Conservation (phyloP, 805 yeast species). For the Candida golubevii region DNA sequence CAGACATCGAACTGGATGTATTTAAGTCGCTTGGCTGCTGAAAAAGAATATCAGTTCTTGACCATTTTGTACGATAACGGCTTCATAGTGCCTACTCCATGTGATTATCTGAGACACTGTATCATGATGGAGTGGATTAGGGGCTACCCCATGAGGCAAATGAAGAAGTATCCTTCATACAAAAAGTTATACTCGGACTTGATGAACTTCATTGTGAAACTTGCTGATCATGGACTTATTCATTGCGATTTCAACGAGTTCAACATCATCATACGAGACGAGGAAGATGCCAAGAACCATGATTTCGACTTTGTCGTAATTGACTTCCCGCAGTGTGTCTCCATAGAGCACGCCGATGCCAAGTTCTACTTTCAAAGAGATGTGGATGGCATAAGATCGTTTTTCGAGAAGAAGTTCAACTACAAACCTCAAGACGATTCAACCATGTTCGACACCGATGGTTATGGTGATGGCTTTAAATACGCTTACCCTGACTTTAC, state of each 20-base stretch:
- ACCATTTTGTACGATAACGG: slow-evolving; percentile 65
- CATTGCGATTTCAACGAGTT: slow-evolving; percentile 98
- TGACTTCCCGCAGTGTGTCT: slow-evolving; percentile 98
- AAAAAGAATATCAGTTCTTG: slow-evolving; percentile 90
- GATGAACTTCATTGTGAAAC: slow-evolving; percentile 79
- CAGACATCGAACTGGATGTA: slow-evolving; percentile 90
- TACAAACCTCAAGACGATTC: slow-evolving; percentile 67
- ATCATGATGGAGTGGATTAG: slow-evolving; percentile 87
- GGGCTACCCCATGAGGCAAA: slow-evolving; percentile 87
- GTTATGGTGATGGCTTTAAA: slow-evolving; percentile 75
- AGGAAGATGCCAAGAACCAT: slow-evolving; percentile 42
- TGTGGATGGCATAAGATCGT: slow-evolving; percentile 81
- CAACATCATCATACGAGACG: slow-evolving; percentile 79
- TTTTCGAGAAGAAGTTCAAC: slow-evolving; percentile 73
- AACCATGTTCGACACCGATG: slow-evolving; percentile 71
- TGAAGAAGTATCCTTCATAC: slow-evolving; percentile 65
- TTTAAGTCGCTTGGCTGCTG: slow-evolving; percentile 83
- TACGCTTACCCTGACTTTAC: slow-evolving; percentile 74
- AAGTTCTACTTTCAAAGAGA: slow-evolving; percentile 86
- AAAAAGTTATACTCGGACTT: slow-evolving; percentile 74
- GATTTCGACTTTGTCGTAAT: slow-evolving; percentile 81
- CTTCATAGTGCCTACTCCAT: slow-evolving; percentile 84
- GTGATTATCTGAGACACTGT: slow-evolving; percentile 86
- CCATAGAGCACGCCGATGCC: slow-evolving; percentile 88
- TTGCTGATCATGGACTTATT: slow-evolving; percentile 85